Conservation (phyloP, 441 rosid genomes). For the Geranium incanum region DNA sequence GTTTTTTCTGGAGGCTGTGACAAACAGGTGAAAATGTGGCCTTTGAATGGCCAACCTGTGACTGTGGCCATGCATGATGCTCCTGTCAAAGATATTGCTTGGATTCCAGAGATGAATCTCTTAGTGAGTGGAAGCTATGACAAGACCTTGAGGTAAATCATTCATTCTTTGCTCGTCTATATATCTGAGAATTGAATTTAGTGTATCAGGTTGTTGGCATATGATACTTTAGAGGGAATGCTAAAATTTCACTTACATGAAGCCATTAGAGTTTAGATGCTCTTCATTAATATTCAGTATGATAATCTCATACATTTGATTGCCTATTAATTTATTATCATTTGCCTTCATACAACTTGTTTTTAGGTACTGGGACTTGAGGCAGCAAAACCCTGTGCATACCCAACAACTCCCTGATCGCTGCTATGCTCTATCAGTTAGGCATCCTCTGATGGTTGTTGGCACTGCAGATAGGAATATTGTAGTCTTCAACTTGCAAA, state of each 20-base stretch:
- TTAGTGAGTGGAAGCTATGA: conserved; percentile 91
- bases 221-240: neutral
- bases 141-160: conserved; percentile 66
- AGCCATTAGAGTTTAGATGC: neutral
- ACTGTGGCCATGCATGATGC: conserved; percentile 94
- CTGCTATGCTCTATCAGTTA: conserved; percentile 71
- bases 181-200: neutral
- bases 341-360: conserved; percentile 6
- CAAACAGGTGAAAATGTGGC: conserved; percentile 98
- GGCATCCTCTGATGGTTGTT: conserved; percentile 88
- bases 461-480: conserved; percentile 93
- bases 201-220: neutral
- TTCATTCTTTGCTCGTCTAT: conserved; percentile 7
- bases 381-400: conserved; percentile 79
- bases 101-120: conserved; percentile 91
- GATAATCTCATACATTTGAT: neutral
- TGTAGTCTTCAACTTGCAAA: conserved; percentile 70
- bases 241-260: neutral
- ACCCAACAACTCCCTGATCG: conserved; percentile 93
- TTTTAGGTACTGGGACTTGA: conserved; percentile 85
- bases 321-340: neutral
- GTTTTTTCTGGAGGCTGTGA: conserved; percentile 95
- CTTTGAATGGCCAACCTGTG: conserved; percentile 68
- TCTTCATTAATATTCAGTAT: neutral
- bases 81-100: conserved; percentile 68